A percentile compares a stretch with the other conserved stretches of the same genome.
phyloP scores from a whole-genome alignment of 2,329 filamentous ascomycete genomes.

The Botryosphaeria agaves region DNA sequence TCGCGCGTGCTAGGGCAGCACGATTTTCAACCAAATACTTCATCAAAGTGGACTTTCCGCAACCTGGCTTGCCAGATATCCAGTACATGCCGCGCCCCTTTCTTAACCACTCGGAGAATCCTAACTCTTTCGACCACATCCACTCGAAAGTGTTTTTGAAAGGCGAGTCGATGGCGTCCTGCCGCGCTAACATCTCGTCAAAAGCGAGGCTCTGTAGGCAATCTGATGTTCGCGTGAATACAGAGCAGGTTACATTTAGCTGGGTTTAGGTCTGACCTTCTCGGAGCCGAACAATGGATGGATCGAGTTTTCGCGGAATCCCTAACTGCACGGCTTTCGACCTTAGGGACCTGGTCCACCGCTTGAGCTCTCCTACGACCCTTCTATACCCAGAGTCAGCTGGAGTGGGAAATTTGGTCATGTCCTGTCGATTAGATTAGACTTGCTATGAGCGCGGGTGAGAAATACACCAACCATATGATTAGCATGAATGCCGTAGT shows the following conservation, averaged over 20 bases:
- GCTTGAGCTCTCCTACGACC: background rate
- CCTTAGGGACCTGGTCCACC: background rate
- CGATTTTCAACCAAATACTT: conserved; percentile 2
- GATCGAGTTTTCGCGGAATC: too few relatives aligned
- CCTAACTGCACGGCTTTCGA: background rate
- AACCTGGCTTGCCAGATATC: conserved; percentile 5
- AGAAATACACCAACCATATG: conserved; percentile 2
- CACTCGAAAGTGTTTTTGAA: background rate
- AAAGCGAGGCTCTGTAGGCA: background rate
- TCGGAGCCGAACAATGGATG: too few relatives aligned
- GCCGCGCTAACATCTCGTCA: background rate
- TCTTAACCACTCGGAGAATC: conserved; percentile 1
- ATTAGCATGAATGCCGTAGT: conserved; percentile 3
- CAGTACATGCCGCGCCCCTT: conserved; percentile 2
- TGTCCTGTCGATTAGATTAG: too few relatives aligned
- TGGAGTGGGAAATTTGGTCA: conserved; percentile 1
- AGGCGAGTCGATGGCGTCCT: background rate
- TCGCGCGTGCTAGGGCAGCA: background rate
- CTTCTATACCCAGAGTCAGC: background rate
- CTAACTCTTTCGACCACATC: too few relatives aligned
- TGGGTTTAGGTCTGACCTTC: too few relatives aligned
- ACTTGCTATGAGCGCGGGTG: too few relatives aligned
- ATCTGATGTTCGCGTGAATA: too few relatives aligned
- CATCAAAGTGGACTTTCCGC: conserved; percentile 7
- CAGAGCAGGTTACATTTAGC: too few relatives aligned